A percentile compares a stretch with the other conserved stretches of the same genome.
These are phyloP conservation scores for Diplotaxis tenuifolia DNA, from an alignment of 345 rosid genomes.

Conservation along the genomic window DNA sequence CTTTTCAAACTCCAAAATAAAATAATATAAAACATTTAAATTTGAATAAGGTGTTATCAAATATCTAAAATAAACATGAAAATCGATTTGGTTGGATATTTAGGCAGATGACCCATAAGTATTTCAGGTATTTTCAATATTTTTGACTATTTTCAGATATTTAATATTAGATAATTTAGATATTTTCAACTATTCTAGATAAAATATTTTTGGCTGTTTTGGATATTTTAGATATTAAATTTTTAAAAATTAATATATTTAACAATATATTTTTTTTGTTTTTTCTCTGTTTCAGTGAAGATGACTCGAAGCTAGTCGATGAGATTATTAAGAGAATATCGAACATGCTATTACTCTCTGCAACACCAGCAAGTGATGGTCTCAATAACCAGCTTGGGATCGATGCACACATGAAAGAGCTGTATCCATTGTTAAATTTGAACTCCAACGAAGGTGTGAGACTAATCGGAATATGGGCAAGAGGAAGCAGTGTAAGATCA, in stretches of 20 bases:
- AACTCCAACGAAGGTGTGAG: slow-evolving; percentile 2
- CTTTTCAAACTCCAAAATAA: background rate
- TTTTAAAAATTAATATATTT: background rate
- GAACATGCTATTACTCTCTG: background rate
- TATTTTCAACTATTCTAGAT: too few relatives aligned
- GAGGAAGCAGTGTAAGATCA: slow-evolving; percentile 29
- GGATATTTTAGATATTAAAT: background rate
- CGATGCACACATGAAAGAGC: slow-evolving; percentile 11
- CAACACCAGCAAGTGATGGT: background rate
- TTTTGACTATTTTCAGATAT: background rate
- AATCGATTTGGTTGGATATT: background rate
- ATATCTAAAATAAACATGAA: background rate
- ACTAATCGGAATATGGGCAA: slow-evolving; percentile 32
- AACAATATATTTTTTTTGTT: background rate
- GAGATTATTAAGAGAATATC: background rate
- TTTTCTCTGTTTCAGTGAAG: slow-evolving; percentile 3
- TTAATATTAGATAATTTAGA: background rate
- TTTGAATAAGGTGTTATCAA: background rate
- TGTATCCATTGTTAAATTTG: slow-evolving; percentile 10
- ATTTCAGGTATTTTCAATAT: background rate
- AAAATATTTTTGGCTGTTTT: too few relatives aligned
- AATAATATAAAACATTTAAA: background rate
- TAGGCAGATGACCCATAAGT: background rate
- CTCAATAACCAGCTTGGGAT: slow-evolving; percentile 29
- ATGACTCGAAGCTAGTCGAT: slow-evolving; percentile 2